Evolutionary conservation across 345 rosid species (phyloP).

Genomic region (Odontarrhena argentea): DNA sequence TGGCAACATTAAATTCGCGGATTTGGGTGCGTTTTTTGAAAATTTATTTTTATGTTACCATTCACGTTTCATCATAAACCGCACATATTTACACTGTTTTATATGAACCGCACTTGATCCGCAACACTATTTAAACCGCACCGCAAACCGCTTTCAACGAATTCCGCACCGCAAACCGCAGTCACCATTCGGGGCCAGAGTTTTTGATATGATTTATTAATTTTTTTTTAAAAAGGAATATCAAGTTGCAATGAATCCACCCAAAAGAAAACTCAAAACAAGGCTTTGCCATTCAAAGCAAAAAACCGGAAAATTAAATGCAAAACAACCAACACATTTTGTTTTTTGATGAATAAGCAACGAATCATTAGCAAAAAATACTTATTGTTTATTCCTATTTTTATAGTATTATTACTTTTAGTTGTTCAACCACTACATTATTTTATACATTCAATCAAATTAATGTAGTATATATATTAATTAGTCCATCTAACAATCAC

Average conservation of each 20-base stretch:
- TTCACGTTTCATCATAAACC: too few relatives aligned
- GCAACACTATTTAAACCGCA: too few relatives aligned
- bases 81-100: too few relatives aligned
- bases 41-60: too few relatives aligned
- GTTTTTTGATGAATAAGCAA: constrained; percentile 16
- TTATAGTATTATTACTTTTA: not conserved
- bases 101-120: too few relatives aligned
- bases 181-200: too few relatives aligned
- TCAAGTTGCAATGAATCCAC: not conserved
- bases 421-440: constrained; percentile 24
- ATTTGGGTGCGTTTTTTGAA: too few relatives aligned
- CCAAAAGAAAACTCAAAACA: not conserved
- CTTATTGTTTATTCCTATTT: not conserved
- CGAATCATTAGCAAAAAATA: not conserved
- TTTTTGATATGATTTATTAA: too few relatives aligned
- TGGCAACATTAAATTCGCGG: too few relatives aligned
- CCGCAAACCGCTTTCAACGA: too few relatives aligned
- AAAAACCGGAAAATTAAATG: constrained; percentile 3
- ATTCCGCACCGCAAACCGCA: too few relatives aligned
- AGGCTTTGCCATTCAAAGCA: constrained; percentile 7
- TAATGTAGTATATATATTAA: not conserved
- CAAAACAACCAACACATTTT: constrained; percentile 6
- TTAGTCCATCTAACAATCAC: not conserved
- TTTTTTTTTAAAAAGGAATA: too few relatives aligned
- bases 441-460: not conserved